These are phyloP conservation scores for Peronosclerospora sorghi DNA, from an alignment of 352 stramenopile genomes.

Conservation along the genomic window DNA sequence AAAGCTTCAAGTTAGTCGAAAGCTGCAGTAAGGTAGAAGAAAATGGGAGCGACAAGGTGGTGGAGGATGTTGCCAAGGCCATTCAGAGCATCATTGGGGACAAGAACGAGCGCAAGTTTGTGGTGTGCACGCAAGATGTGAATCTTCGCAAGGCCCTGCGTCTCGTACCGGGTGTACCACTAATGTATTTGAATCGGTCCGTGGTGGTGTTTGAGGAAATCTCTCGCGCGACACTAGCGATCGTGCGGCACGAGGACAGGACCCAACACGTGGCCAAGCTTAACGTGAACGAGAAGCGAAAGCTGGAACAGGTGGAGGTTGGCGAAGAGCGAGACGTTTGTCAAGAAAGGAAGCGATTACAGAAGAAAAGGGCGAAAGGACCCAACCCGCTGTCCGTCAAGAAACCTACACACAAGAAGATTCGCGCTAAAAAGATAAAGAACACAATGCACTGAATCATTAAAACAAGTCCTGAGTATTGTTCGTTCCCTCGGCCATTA, in stretches of 20 bases:
- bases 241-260: conserved; percentile 73
- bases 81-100: conserved; percentile 51
- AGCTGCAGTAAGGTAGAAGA: conserved; percentile 18
- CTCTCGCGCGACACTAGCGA: conserved; percentile 58
- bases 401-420: conserved; percentile 68
- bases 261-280: conserved; percentile 55
- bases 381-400: conserved; percentile 73
- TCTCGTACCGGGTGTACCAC: conserved; percentile 52
- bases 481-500: too few species aligned
- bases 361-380: conserved; percentile 48
- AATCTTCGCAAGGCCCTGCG: conserved; percentile 70
- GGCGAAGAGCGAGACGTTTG: conserved; percentile 1
- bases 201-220: conserved; percentile 84
- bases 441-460: too few species aligned
- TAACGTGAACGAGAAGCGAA: conserved; percentile 65
- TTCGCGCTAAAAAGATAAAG: conserved; percentile 71
- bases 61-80: conserved; percentile 39
- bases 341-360: conserved; percentile 22
- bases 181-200: conserved; percentile 82
- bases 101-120: conserved; percentile 71
- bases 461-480: too few species aligned
- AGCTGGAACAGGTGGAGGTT: conserved; percentile 43
- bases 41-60: too few species aligned
- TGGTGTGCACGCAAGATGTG: conserved; percentile 79
- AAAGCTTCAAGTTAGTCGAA: conserved; percentile 57